These are phyloP conservation scores for Leishmania lainsoni DNA, from an alignment of 208 protist genomes.

Conservation along the genomic window DNA sequence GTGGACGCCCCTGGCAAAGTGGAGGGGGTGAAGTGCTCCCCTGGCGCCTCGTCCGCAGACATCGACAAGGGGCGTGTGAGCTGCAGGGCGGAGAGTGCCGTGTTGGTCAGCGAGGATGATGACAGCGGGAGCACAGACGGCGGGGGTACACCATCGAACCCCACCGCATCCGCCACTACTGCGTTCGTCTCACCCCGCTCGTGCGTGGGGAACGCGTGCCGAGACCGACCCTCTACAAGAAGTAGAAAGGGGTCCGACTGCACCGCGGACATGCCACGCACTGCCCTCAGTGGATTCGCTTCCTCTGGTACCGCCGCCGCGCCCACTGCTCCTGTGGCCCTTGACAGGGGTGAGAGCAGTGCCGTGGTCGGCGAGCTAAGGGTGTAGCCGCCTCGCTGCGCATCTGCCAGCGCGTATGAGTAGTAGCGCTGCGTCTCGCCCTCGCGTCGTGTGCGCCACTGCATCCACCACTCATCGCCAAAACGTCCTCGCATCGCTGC, in stretches of 20 bases:
- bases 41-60: slow-evolving; percentile 1
- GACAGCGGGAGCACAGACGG: slow-evolving; percentile 14
- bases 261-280: neutral
- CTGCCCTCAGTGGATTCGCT: neutral
- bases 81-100: slow-evolving; percentile 12
- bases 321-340: neutral
- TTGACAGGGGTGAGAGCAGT: neutral
- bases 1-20: too few species aligned
- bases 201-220: neutral
- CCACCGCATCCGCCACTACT: too few species aligned
- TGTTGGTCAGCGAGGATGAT: neutral
- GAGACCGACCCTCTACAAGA: neutral
- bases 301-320: neutral
- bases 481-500: slow-evolving; percentile 28
- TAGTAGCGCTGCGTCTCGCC: slow-evolving; percentile 41
- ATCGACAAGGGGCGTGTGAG: slow-evolving; percentile 12
- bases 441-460: slow-evolving; percentile 28
- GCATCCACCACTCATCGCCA: slow-evolving; percentile 27
- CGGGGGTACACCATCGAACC: slow-evolving; percentile 2
- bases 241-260: slow-evolving; percentile 13
- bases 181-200: neutral
- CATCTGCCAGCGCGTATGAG: slow-evolving; percentile 35
- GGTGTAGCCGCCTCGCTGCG: slow-evolving; percentile 19
- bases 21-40: neutral
- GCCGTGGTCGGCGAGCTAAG: neutral